Evolutionary conservation across 192 early-diverging fungal species (phyloP).

Genomic region (Coemansia nantahalensis): DNA sequence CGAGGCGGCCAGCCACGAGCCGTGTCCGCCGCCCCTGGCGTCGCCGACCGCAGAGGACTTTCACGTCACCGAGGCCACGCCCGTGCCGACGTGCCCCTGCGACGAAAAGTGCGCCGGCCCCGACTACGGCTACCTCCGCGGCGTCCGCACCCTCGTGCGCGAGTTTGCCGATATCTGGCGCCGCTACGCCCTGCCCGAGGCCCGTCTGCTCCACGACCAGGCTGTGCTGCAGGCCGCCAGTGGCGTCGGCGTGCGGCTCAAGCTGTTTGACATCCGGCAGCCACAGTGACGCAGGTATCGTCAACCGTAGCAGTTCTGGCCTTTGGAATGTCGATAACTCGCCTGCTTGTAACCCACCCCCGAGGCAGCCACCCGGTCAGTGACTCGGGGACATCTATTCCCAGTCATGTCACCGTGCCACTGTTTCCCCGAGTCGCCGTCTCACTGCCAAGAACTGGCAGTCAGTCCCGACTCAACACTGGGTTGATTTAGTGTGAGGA

Average conservation of each 20-base stretch:
- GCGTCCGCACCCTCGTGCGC: slow-evolving; percentile 51
- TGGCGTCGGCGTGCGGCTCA: slow-evolving; percentile 38
- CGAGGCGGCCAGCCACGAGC: slow-evolving; percentile 42
- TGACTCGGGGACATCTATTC: too few relatives aligned
- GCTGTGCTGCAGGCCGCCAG: slow-evolving; percentile 23
- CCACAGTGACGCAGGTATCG: too few relatives aligned
- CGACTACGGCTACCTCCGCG: slow-evolving; percentile 55
- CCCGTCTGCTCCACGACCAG: slow-evolving; percentile 26
- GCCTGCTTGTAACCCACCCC: too few relatives aligned
- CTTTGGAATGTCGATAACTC: too few relatives aligned
- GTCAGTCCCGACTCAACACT: too few relatives aligned
- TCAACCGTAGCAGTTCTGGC: too few relatives aligned
- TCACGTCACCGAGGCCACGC: slow-evolving; percentile 28
- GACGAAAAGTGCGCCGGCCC: slow-evolving; percentile 44
- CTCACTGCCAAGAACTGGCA: too few relatives aligned
- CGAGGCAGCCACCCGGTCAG: too few relatives aligned
- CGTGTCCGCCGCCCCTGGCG: slow-evolving; percentile 17
- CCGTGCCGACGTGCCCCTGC: slow-evolving; percentile 32
- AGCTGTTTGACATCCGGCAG: slow-evolving; percentile 25
- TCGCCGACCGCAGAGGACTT: slow-evolving; percentile 3
- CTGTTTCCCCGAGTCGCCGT: too few relatives aligned
- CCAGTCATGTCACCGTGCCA: too few relatives aligned
- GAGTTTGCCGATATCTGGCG: slow-evolving; percentile 56
- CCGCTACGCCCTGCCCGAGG: slow-evolving; percentile 47
- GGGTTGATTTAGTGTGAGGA: too few relatives aligned